These are phyloP conservation scores for Ustilago cynodontis DNA, from an alignment of 1,284 basidiomycete species.

Conservation along the genomic window DNA sequence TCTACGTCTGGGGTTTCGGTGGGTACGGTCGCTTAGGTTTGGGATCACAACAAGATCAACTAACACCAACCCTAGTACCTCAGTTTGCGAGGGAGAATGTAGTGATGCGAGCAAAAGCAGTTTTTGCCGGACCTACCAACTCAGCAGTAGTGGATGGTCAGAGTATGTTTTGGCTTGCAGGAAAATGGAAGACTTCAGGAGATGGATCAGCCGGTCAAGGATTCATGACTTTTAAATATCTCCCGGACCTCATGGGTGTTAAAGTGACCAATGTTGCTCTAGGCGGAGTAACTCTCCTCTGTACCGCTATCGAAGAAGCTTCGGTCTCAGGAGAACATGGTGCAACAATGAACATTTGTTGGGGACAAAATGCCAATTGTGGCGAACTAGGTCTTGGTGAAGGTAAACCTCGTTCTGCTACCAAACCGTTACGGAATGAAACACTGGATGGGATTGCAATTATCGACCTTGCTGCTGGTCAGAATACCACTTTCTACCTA, in stretches of 20 bases:
- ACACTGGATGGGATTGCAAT: slow-evolving; percentile 81
- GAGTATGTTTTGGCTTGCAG: slow-evolving; percentile 78
- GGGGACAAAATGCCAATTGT: slow-evolving; percentile 81
- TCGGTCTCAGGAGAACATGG: slow-evolving; percentile 73
- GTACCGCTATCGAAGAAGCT: slow-evolving; percentile 77
- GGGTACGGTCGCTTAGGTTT: slow-evolving; percentile 72
- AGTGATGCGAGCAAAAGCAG: slow-evolving; percentile 76
- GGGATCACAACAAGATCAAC: slow-evolving; percentile 84
- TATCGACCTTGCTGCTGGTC: slow-evolving; percentile 83
- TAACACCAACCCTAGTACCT: slow-evolving; percentile 58
- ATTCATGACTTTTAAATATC: slow-evolving; percentile 56
- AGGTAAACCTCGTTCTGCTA: slow-evolving; percentile 85
- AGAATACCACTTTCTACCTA: slow-evolving; percentile 83
- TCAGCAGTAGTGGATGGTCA: slow-evolving; percentile 86
- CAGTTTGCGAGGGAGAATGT: slow-evolving; percentile 73
- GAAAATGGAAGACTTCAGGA: slow-evolving; percentile 88
- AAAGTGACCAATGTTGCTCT: slow-evolving; percentile 74
- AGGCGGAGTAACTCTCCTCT: slow-evolving; percentile 91
- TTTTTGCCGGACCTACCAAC: slow-evolving; percentile 85
- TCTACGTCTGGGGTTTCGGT: slow-evolving; percentile 75
- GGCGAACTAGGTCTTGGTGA: slow-evolving; percentile 85
- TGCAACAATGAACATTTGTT: slow-evolving; percentile 82
- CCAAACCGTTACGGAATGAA: slow-evolving; percentile 82
- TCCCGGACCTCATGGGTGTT: slow-evolving; percentile 64
- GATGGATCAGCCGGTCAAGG: slow-evolving; percentile 76